Evolutionary conservation across 257 asterid genomes (phyloP), one percentile per base, ranked within the genome.

Genomic region (Nicotiana paniculata): DNA sequence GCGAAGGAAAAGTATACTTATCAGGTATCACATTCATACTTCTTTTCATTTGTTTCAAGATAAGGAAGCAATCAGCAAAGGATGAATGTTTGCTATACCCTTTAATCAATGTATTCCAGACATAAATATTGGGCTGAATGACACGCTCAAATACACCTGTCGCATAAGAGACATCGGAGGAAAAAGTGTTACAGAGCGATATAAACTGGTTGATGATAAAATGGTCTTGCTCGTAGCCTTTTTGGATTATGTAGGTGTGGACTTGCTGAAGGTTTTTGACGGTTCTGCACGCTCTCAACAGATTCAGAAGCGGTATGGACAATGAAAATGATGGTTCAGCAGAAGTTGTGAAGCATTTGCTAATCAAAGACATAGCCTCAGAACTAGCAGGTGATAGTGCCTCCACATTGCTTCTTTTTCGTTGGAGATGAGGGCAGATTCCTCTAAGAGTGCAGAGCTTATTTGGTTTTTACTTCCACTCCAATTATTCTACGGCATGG

Each of bases 191-290:
- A 85, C 91, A 88, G 35, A 89, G 83, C 74, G 92, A 85, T 58
- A 91, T 82, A 85, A 92, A 89, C 77, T 88, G 89, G 80, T 90
- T 88, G 21, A 91, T 83, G 65, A 91, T 58, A 80, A 84, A 75
- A 46, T 91, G 93, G 77, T 93, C 89, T 79, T 93, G 97, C 81
- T 92, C 90, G 17, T 55, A 89, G 68, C 97, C 97, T 81, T 91
- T 88, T 80, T 83, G 90, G 66, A 92, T 87, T 48, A 92, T 85
- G 70, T 82, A 90, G 43, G 92, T 57, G 66, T 92, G 95, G 10
- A 92, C 84, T 88, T 86, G 93, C 58, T 85, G 66, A 3, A 93
- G 84, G 80, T 83, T 85, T 37, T 82, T 75, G 13, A 88, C 9
- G 18, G 87, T 86, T 84, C 79, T 90, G 89, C 97, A 90, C 3